phyloP scores from a whole-genome alignment of 129 eudicot species.

The Flaveria ramosissima region DNA sequence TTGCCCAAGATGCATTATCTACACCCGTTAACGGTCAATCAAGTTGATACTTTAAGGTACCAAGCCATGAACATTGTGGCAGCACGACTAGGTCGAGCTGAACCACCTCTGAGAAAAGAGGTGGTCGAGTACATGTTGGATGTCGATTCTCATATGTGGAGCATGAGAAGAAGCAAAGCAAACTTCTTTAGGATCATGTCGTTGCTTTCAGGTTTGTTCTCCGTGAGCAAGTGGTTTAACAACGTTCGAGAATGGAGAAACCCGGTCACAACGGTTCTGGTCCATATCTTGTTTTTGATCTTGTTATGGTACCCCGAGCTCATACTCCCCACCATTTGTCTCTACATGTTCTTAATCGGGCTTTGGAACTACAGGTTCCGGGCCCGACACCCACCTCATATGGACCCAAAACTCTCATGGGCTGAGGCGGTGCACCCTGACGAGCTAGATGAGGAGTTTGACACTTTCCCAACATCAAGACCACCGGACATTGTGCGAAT shows the following conservation, averaged over 20 bases:
- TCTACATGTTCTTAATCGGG: conserved; percentile 70
- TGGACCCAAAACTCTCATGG: conserved; percentile 78
- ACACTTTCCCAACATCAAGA: conserved; percentile 70
- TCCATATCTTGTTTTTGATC: conserved; percentile 69
- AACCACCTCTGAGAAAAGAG: conserved; percentile 77
- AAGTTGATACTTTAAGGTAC: conserved; percentile 67
- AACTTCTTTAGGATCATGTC: conserved; percentile 69
- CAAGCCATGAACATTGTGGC: conserved; percentile 81
- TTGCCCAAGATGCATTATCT: conserved; percentile 76
- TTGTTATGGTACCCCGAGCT: conserved; percentile 72
- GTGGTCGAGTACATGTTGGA: conserved; percentile 85
- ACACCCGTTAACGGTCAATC: conserved; percentile 73
- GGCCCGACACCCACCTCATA: conserved; percentile 79
- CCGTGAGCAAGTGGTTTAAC: conserved; percentile 56
- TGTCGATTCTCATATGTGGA: conserved; percentile 89
- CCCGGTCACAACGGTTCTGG: conserved; percentile 64
- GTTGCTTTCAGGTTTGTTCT: conserved; percentile 48
- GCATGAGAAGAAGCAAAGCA: conserved; percentile 88
- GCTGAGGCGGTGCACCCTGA: conserved; percentile 71
- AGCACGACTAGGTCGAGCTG: conserved; percentile 62
- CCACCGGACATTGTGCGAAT: conserved; percentile 52
- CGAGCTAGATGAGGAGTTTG: conserved; percentile 81
- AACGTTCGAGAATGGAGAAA: conserved; percentile 70
- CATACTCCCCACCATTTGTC: conserved; percentile 62
- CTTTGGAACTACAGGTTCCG: conserved; percentile 72